phyloP scores from a whole-genome alignment of 208 protist genomes.

The Angomonas desouzai region DNA sequence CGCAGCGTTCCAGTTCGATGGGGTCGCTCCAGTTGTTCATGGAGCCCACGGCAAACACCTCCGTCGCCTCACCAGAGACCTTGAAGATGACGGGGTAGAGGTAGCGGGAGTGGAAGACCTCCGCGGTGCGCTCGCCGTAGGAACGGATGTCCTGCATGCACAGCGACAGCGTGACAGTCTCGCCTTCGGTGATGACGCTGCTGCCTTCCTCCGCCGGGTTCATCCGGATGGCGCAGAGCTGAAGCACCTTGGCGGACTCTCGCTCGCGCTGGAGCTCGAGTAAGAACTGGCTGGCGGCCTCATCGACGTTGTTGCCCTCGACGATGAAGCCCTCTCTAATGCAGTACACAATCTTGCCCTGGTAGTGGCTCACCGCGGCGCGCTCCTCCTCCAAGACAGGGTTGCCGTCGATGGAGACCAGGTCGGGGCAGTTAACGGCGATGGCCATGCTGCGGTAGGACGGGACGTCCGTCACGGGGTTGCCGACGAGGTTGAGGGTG shows the following conservation, averaged over 20 bases:
- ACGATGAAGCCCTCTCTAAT: conserved; percentile 89
- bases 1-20: conserved; percentile 84
- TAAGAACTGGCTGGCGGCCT: conserved; percentile 78
- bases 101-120: conserved; percentile 83
- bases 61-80: conserved; percentile 82
- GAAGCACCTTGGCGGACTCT: conserved; percentile 66
- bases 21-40: conserved; percentile 92
- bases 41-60: conserved; percentile 89
- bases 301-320: conserved; percentile 80
- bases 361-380: conserved; percentile 79
- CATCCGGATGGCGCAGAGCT: conserved; percentile 83
- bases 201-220: conserved; percentile 37
- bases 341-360: conserved; percentile 87
- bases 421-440: conserved; percentile 66
- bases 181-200: conserved; percentile 72
- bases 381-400: conserved; percentile 84
- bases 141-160: conserved; percentile 90
- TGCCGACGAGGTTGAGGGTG: conserved; percentile 89
- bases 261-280: conserved; percentile 76
- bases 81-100: conserved; percentile 88
- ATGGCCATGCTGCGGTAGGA: conserved; percentile 92
- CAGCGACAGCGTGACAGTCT: conserved; percentile 71
- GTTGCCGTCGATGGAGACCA: conserved; percentile 87
- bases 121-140: conserved; percentile 68
- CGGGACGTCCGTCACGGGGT: conserved; percentile 79